Evolutionary conservation across 2,329 filamentous ascomycete genomes (phyloP).

Genomic region (Aspergillus novofumigatus): DNA sequence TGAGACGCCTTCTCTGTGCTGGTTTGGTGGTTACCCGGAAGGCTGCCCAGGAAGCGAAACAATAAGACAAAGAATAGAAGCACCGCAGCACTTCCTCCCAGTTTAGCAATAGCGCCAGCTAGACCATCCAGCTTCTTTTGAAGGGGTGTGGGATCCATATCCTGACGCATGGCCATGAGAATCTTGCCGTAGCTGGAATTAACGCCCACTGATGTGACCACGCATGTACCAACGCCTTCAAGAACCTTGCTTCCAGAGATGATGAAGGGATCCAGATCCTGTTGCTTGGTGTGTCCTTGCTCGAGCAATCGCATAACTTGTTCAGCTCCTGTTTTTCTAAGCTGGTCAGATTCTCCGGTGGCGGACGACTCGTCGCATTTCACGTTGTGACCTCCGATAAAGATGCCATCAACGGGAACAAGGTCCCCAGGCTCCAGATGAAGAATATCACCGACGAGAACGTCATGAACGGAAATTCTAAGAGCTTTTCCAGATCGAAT

Average conservation of each 20-base stretch:
- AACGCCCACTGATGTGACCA: constrained; percentile 69
- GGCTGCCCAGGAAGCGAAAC: constrained; percentile 73
- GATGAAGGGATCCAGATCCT: constrained; percentile 65
- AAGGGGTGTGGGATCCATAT: constrained; percentile 70
- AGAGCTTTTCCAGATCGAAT: constrained; percentile 62
- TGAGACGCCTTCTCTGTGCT: constrained; percentile 64
- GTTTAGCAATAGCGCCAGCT: constrained; percentile 45
- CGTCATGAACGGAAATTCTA: constrained; percentile 61
- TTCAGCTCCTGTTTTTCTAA: constrained; percentile 59
- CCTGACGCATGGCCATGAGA: constrained; percentile 72
- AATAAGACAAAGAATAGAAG: constrained; percentile 80
- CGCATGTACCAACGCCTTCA: constrained; percentile 70
- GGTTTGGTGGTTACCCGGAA: constrained; percentile 58
- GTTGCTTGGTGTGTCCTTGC: constrained; percentile 50
- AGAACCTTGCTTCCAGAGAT: constrained; percentile 78
- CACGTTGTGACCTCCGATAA: constrained; percentile 62
- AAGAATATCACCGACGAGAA: constrained; percentile 66
- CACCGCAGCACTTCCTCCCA: constrained; percentile 58
- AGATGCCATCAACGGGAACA: constrained; percentile 66
- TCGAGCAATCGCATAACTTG: constrained; percentile 60
- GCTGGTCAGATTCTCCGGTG: constrained; percentile 68
- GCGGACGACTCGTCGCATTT: constrained; percentile 72
- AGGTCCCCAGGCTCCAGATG: constrained; percentile 67
- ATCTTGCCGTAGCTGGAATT: constrained; percentile 71
- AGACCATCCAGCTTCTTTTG: constrained; percentile 71